Evolutionary conservation across 2,329 filamentous ascomycete species (phyloP), one percentile per base, ranked within the genome.

Genomic region (Beauveria scarabaeidicola): DNA sequence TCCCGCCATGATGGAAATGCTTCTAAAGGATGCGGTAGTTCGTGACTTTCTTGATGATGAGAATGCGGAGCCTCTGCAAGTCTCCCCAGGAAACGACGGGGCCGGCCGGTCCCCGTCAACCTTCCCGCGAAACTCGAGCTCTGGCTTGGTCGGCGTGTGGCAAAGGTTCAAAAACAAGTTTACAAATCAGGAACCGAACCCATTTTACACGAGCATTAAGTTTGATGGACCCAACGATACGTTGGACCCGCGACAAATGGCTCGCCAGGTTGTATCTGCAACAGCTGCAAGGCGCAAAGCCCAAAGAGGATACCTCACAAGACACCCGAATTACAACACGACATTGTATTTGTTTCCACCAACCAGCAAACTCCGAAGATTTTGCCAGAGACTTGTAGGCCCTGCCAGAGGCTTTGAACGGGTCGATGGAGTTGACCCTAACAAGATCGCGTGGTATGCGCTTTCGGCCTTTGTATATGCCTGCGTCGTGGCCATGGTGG

Each of bases 401-500:
- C 93, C 94, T 6, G 93, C 93, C 15, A 86, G 94, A 62, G 95
- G 94, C 7, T 82, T 79, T 48, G 89, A 95, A 70, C 87, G 94
- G 48, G 88, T 96, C 63, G 90, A 97, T 72, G 94, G 94, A 15
- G 85, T 95, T 1, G 86, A 91, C 62, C 94, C 94, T 0, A 93
- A 94, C 66, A 91, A 91, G 64, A 84, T 89, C 5, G 81, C 94
- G 9, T 99, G 94, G 92, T 97, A 96, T 70, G 78, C 84, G 0
- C 96, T 97, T 71, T 97, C 94, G 0, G 90, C 91, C 3, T 89
- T 99, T 67, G 90, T 97, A 59, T 99, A 99, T 71, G 86, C 88
- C 25, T 89, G 90, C 15, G 97, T 99, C 63, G 90, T 97, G 46
- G 90, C 91, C 54, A 99, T 99, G 95, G 94, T 99, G n/a, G 75